Percentiles rank a stretch among this genome's conserved stretches.
These are phyloP conservation scores for Podaxis rugospora DNA, from an alignment of 768 basidiomycete species.

Conservation along the genomic window DNA sequence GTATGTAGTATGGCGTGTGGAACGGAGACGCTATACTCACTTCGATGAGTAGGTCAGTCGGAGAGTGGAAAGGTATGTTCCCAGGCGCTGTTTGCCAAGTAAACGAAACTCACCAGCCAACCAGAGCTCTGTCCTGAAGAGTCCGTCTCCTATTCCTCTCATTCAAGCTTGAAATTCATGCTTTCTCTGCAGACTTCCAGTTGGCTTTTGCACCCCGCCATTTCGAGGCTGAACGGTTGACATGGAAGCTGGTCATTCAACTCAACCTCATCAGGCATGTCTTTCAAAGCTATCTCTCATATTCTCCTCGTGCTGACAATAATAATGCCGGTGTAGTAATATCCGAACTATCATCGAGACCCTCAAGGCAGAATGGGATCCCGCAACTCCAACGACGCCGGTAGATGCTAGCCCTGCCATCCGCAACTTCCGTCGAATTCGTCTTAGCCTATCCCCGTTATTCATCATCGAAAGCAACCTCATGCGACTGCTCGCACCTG, in stretches of 20 bases:
- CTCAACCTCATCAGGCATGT: constrained; percentile 63
- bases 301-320: neutral
- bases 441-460: constrained; percentile 40
- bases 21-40: neutral
- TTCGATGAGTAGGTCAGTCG: constrained; percentile 41
- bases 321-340: constrained; percentile 33
- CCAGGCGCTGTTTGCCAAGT: neutral
- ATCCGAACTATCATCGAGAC: constrained; percentile 54
- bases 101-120: neutral
- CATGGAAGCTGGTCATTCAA: constrained; percentile 65
- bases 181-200: constrained; percentile 51
- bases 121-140: constrained; percentile 48
- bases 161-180: neutral
- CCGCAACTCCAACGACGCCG: constrained; percentile 16
- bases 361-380: constrained; percentile 42
- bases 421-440: constrained; percentile 27
- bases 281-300: neutral
- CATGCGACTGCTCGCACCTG: constrained; percentile 47
- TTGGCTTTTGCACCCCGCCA: constrained; percentile 58
- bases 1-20: constrained; percentile 24
- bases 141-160: constrained; percentile 20
- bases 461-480: constrained; percentile 51
- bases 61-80: constrained; percentile 50
- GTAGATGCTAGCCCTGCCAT: constrained; percentile 14
- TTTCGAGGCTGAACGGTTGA: constrained; percentile 50